Evolutionary conservation across 2,329 filamentous ascomycete genomes (phyloP), one percentile per base, ranked within the genome.

Genomic region (Ampelomyces quisqualis): DNA sequence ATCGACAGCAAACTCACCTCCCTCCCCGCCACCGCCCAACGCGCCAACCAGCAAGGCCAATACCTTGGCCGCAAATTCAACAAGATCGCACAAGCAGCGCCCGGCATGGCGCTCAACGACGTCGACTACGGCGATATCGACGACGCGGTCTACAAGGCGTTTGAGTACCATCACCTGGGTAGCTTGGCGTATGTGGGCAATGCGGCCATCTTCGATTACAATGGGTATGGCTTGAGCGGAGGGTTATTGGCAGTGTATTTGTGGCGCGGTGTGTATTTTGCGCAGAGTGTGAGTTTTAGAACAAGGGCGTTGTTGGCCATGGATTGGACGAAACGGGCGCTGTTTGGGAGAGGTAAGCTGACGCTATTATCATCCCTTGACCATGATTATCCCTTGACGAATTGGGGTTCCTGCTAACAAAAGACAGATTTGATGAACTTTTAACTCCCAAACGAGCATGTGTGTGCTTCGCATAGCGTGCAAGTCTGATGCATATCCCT

Each of bases 261-360:
- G 22, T 98, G 93, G 93, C 77, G 93, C 48, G 90, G 88, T 51
- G 85, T 96, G 10, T 98, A 98, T 71, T 98, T 98, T 73, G 90
- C 93, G 9, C 89, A 98, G 76, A 95, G 89, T 62, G 93, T 98
- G 33, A 96, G 90, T 69, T 78, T 97, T 45, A 77, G 93, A 55
- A 98, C 93, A 18, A 81, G 91, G 49, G 80, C 89, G 51, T 71
- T 98, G 61, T 76, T 98, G 70, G 90, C 90, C 13, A 96, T 98
- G 93, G 93, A 98, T 68, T 98, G 93, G 93, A 84, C 82, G n/a
- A 98, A 97, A 80, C 79, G 94, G 65, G 88, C 89, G 9, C 70
- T 98, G 15, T 98, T 98, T 73, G 93, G 93, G 55, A 80, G 93
- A 84, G 93, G 91, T 96, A 72, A 74, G 84, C 75, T 29, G 1